Evolutionary conservation across 108 stramenopile genomes (phyloP).

Genomic region (Nannochloropsis granulata): DNA sequence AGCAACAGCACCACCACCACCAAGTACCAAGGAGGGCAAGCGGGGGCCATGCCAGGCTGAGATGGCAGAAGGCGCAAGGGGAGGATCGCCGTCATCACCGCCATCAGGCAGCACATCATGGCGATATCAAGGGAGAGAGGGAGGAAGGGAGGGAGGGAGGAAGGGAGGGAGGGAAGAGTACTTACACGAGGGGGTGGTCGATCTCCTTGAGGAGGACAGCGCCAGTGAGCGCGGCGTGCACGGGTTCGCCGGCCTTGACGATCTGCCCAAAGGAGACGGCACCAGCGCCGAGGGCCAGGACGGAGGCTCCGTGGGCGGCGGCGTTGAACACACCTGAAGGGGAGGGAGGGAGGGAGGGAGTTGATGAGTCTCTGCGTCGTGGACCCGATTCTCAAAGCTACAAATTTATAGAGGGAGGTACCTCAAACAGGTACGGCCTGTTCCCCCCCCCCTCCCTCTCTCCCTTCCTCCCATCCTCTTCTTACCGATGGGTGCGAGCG

Average conservation of each 20-base stretch:
- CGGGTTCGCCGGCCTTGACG: slow-evolving; percentile 80
- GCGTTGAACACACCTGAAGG: slow-evolving; percentile 41
- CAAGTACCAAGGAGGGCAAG: too few species aligned
- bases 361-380: too few species aligned
- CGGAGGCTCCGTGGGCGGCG: slow-evolving; percentile 72
- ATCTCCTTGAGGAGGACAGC: slow-evolving; percentile 43
- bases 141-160: not conserved
- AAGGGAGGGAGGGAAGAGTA: not conserved
- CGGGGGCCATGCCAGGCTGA: too few species aligned
- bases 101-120: too few species aligned
- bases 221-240: slow-evolving; percentile 71
- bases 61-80: too few species aligned
- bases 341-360: slow-evolving; percentile 78
- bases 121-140: not conserved
- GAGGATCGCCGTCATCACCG: too few species aligned
- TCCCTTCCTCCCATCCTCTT: not conserved
- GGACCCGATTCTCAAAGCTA: slow-evolving; percentile 29
- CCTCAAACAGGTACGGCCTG: slow-evolving; percentile 78
- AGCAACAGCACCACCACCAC: too few species aligned
- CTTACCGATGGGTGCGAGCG: slow-evolving; percentile 4
- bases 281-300: slow-evolving; percentile 73
- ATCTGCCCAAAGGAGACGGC: slow-evolving; percentile 82
- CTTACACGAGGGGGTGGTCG: too few species aligned
- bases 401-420: slow-evolving; percentile 62
- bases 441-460: too few species aligned